Evolutionary conservation across 192 early-diverging fungal species (phyloP), one percentile per base, ranked within the genome.

Genomic region (Bifiguratus adelaidae): DNA sequence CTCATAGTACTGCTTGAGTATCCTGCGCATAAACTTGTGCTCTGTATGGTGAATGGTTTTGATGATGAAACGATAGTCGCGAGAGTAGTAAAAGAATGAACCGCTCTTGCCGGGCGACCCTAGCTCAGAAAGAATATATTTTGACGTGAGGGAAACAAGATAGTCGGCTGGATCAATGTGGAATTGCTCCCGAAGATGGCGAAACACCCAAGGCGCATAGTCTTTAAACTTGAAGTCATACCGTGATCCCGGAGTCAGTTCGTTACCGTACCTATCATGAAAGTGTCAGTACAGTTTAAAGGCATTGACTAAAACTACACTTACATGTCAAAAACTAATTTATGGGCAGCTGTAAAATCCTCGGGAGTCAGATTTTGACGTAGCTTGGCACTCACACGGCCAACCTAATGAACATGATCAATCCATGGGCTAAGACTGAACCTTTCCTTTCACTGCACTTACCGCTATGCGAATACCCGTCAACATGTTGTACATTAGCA

Each of bases 171-270:
- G 73, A 60, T 95, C 88, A 23, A 97, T 82, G 23, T 82, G 71
- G 63, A 94, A 95, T 5, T 71, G 73, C 42, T 92, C 86, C 28
- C 96, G 71, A 46, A 99, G 77, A 53, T 77, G 64, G 23, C 91
- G 82, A 58, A 99, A 99, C 6, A 94, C 89, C 91, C 91, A 94
- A 1, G 94, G 96, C 8, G 91, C 88, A 55, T 97, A 97, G 63
- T 99, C 96, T 58, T 99, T 99, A 64, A 97, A 99, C 69, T 97
- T 97, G 62, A 96, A 99, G 55, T 97, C 92, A 68, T 97, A 97
- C 43, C 82, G 79, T 13, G 89, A 84, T 8, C 83, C 84, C 12
- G 96, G 89, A n/a, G 89, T 92, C 61, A 96, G 59, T 62, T 99
- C 94, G 59, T 94, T 92, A 12, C 92, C 91, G 27, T 83, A 85